These are phyloP conservation scores for Pseudohalonectria lignicola DNA, from an alignment of 2,329 filamentous ascomycete species.

Conservation along the genomic window DNA sequence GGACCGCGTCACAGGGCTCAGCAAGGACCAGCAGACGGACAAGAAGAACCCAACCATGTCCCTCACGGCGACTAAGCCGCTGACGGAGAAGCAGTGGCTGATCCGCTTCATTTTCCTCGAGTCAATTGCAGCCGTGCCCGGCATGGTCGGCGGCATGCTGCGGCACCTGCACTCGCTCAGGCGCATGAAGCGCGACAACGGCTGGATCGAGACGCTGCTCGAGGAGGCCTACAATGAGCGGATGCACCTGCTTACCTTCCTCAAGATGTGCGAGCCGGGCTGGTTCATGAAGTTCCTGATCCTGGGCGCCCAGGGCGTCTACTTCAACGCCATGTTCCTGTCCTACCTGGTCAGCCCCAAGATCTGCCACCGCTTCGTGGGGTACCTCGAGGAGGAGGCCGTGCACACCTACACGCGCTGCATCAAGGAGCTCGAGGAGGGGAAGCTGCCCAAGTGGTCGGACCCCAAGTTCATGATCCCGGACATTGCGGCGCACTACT, in stretches of 20 bases:
- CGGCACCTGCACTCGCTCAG: conserved; percentile 78
- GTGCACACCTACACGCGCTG: conserved; percentile 90
- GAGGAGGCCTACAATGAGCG: conserved; percentile 89
- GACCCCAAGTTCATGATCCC: conserved; percentile 61
- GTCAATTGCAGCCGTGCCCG: conserved; percentile 86
- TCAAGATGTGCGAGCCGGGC: conserved; percentile 71
- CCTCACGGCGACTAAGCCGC: conserved; percentile 39
- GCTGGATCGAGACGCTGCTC: conserved; percentile 88
- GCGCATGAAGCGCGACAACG: conserved; percentile 83
- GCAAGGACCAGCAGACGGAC: conserved; percentile 59
- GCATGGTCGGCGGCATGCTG: conserved; percentile 94
- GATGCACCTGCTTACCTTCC: conserved; percentile 81
- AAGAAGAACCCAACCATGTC: conserved; percentile 45
- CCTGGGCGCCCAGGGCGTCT: conserved; percentile 85
- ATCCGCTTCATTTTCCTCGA: conserved; percentile 88
- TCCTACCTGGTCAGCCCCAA: conserved; percentile 78
- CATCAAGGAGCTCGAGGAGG: conserved; percentile 75
- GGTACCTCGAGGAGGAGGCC: conserved; percentile 94
- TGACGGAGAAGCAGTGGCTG: conserved; percentile 83
- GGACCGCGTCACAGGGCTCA: conserved; percentile 67
- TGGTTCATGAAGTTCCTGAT: conserved; percentile 86
- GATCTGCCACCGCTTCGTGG: conserved; percentile 90
- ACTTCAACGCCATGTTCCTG: conserved; percentile 90
- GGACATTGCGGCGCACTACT: conserved; percentile 84
- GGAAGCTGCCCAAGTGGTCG: conserved; percentile 74